A percentile compares a stretch with the other conserved stretches of the same genome.
Evolutionary conservation across 805 yeast genomes (phyloP).

Genomic region (Hanseniaspora hatyaiensis): DNA sequence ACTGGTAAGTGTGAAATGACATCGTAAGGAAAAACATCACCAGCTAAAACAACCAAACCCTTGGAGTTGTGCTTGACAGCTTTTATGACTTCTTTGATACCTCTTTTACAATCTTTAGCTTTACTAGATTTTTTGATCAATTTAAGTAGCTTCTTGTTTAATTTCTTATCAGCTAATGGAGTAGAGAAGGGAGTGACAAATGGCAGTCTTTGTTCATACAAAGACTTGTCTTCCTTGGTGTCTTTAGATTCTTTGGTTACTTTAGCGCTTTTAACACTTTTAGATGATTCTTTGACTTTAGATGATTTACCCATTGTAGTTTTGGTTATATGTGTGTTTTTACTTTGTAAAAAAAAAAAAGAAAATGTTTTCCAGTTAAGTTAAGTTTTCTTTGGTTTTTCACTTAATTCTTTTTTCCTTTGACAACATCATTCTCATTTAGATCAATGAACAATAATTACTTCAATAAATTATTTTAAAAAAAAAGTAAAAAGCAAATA

Average conservation of each 20-base stretch:
- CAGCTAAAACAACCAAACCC: conserved; percentile 92
- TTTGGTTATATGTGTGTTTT: neutral
- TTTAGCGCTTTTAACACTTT: conserved; percentile 30
- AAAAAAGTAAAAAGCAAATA: too few species aligned
- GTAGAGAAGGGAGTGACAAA: conserved; percentile 85
- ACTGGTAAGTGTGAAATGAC: conserved; percentile 96
- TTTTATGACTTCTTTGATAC: conserved; percentile 97
- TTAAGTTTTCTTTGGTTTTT: too few species aligned
- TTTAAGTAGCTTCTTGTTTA: conserved; percentile 88
- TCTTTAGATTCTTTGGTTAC: conserved; percentile 24
- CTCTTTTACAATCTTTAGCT: conserved; percentile 96
- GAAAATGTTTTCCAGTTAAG: too few species aligned
- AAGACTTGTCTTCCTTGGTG: conserved; percentile 37
- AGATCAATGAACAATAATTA: too few species aligned
- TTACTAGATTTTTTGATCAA: conserved; percentile 96
- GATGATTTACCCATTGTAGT: conserved; percentile 11
- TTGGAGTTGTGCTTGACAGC: conserved; percentile 96
- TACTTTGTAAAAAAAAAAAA: neutral
- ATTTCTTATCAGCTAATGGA: conserved; percentile 90
- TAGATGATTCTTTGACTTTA: conserved; percentile 13
- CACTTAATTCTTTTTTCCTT: too few species aligned
- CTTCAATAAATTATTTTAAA: too few species aligned
- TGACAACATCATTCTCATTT: neutral
- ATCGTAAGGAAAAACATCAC: conserved; percentile 95
- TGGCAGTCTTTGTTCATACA: conserved; percentile 83